Evolutionary conservation across 305 asterid species (phyloP).

Genomic region (Plantago coronopus): DNA sequence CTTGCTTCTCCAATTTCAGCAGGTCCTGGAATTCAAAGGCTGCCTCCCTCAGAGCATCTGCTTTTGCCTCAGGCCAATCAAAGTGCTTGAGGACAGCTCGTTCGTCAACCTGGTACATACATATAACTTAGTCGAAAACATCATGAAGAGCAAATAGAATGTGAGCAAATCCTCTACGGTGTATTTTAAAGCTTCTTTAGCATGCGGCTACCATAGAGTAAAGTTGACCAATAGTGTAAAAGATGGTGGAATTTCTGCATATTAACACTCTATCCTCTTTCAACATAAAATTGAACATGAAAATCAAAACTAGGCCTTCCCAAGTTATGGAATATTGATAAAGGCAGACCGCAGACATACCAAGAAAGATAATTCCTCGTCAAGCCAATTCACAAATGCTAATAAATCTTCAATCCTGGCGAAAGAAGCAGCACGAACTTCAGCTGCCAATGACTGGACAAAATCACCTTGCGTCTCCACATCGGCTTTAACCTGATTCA

Average conservation of each 20-base stretch:
- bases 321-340: slow-evolving; percentile 3
- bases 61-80: slow-evolving; percentile 99
- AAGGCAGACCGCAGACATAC: slow-evolving; percentile 38
- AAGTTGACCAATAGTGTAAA: too few relatives aligned
- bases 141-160: background rate
- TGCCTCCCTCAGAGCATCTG: slow-evolving; percentile 93
- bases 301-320: background rate
- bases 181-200: too few relatives aligned
- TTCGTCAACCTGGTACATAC: slow-evolving; percentile 69
- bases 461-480: slow-evolving; percentile 97
- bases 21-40: slow-evolving; percentile 92
- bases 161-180: too few relatives aligned
- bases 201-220: too few relatives aligned
- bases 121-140: slow-evolving; percentile 2
- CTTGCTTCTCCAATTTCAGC: slow-evolving; percentile 77
- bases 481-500: slow-evolving; percentile 91
- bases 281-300: too few relatives aligned
- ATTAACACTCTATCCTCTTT: too few relatives aligned
- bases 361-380: slow-evolving; percentile 88
- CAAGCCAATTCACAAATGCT: slow-evolving; percentile 93
- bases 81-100: slow-evolving; percentile 95
- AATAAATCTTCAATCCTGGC: slow-evolving; percentile 65
- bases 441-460: slow-evolving; percentile 81
- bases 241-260: too few relatives aligned
- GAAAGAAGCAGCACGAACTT: slow-evolving; percentile 82